Percentiles rank a stretch among this genome's conserved stretches.
These are phyloP conservation scores for Eimeria praecox DNA, from an alignment of 169 alveolate species.

Conservation along the genomic window DNA sequence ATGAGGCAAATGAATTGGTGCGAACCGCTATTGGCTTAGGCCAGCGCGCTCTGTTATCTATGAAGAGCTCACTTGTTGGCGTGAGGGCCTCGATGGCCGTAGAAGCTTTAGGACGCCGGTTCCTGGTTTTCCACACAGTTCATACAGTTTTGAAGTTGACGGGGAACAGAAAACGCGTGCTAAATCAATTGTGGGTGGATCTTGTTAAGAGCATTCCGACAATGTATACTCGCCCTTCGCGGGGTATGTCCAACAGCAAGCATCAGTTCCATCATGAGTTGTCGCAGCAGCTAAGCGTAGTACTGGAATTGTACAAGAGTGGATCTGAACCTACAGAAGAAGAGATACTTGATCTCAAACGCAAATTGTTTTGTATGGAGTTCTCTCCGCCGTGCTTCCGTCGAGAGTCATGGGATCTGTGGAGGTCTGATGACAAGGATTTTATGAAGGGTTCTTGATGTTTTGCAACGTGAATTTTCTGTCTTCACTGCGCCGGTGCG, in stretches of 20 bases:
- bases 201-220: background rate
- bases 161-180: background rate
- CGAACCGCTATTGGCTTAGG: background rate
- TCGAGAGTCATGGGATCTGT: background rate
- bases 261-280: background rate
- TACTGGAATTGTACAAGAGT: background rate
- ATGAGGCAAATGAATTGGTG: background rate
- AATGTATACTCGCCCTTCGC: background rate
- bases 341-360: background rate
- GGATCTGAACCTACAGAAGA: background rate
- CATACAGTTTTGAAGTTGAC: background rate
- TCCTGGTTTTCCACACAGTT: conserved; percentile 1
- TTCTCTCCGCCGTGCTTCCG: background rate
- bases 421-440: conserved; percentile 4
- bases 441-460: background rate
- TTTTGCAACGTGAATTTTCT: background rate
- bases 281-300: background rate
- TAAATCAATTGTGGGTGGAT: background rate
- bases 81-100: background rate
- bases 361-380: conserved; percentile 12
- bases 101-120: conserved; percentile 54
- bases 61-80: background rate
- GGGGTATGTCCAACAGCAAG: background rate
- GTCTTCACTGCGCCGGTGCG: background rate
- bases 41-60: background rate